phyloP scores from a whole-genome alignment of 345 rosid species.

The Jatropha curcas region DNA sequence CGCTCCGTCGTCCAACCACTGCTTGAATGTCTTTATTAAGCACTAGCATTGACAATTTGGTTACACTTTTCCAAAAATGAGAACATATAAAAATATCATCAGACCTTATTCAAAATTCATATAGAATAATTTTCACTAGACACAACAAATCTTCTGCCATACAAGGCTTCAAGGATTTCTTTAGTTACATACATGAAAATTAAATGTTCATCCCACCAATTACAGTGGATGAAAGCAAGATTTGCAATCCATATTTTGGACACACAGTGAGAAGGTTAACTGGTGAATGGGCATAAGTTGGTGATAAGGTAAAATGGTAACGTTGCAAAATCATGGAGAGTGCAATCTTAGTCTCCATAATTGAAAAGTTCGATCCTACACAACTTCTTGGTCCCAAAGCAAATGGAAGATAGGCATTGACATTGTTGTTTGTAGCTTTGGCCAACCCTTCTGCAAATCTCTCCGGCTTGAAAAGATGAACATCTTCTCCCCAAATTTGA shows the following conservation, averaged over 20 bases:
- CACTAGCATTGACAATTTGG: no score
- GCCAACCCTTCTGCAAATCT: conserved; percentile 24
- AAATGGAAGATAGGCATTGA: conserved; percentile 17
- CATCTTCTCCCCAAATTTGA: conserved; percentile 25
- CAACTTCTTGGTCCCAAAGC: conserved; percentile 14
- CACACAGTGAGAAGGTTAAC: background rate
- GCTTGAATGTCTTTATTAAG: no score
- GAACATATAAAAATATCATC: no score
- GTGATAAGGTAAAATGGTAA: conserved; percentile 14
- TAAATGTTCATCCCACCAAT: background rate
- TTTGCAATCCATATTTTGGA: conserved; percentile 18
- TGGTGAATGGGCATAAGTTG: conserved; percentile 22
- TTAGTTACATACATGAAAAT: no score
- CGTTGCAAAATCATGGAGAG: conserved; percentile 24
- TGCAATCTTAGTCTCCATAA: conserved; percentile 17
- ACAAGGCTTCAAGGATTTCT: no score
- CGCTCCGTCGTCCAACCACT: no score
- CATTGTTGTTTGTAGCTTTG: conserved; percentile 17
- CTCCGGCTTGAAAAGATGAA: conserved; percentile 19
- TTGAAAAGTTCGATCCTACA: conserved; percentile 21
- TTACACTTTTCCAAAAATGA: no score
- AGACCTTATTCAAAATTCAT: no score
- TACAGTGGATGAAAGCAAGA: conserved; percentile 1
- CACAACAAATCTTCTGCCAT: no score
- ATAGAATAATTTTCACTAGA: no score